These are phyloP conservation scores for Leptodontidium sp. DNA, from an alignment of 2,329 filamentous ascomycete species.

Conservation along the genomic window DNA sequence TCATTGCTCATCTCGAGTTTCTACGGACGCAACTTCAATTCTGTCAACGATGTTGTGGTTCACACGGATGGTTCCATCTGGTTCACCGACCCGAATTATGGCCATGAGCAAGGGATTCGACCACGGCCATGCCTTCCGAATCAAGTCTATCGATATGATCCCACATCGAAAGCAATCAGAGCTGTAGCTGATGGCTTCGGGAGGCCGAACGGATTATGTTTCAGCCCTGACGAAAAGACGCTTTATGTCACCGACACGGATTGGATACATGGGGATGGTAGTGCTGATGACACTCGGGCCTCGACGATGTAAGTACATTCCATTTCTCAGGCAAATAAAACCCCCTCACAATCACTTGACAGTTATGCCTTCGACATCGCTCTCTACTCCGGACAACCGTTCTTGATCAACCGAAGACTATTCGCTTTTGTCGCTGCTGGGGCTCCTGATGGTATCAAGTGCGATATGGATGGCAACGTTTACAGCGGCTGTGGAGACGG, in stretches of 20 bases:
- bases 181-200: constrained; percentile 57
- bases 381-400: constrained; percentile 48
- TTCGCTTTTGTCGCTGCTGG: constrained; percentile 59
- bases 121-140: constrained; percentile 54
- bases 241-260: constrained; percentile 55
- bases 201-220: constrained; percentile 49
- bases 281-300: constrained; percentile 36
- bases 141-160: constrained; percentile 58
- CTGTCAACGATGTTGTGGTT: constrained; percentile 53
- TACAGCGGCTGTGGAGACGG: constrained; percentile 59
- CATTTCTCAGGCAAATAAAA: background rate
- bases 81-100: constrained; percentile 58
- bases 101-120: constrained; percentile 55
- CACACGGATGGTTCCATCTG: constrained; percentile 53
- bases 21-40: constrained; percentile 57
- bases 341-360: background rate
- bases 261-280: constrained; percentile 44
- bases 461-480: constrained; percentile 62
- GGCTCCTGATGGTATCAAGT: constrained; percentile 57
- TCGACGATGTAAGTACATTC: constrained; percentile 40
- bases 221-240: constrained; percentile 48
- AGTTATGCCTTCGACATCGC: constrained; percentile 59
- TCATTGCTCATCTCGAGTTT: constrained; percentile 50
- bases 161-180: constrained; percentile 51
- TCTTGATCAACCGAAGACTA: constrained; percentile 57